These are phyloP conservation scores for Talaromyces adpressus DNA, from an alignment of 495 filamentous ascomycete species.

Conservation along the genomic window DNA sequence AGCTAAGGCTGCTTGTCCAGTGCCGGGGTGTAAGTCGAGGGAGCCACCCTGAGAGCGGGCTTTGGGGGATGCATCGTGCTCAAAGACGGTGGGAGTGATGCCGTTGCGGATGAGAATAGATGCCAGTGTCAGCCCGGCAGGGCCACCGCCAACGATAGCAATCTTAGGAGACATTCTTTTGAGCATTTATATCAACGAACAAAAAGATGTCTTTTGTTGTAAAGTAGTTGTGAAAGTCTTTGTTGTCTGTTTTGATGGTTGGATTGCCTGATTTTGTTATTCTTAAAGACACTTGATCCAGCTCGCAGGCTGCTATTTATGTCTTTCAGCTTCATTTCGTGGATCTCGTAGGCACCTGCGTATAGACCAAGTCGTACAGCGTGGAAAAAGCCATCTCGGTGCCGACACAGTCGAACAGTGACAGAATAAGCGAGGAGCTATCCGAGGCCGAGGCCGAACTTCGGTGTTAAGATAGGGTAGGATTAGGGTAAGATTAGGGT, in stretches of 20 bases:
- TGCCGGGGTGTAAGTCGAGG: constrained; percentile 46
- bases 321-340: background rate
- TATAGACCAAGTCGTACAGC: background rate
- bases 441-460: background rate
- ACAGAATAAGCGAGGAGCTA: background rate
- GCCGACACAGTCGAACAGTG: background rate
- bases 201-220: background rate
- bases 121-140: constrained; percentile 50
- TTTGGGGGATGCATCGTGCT: constrained; percentile 30
- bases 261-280: background rate
- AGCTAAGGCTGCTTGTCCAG: constrained; percentile 45
- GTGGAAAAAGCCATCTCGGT: background rate
- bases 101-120: constrained; percentile 40
- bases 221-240: background rate
- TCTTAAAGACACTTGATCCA: background rate
- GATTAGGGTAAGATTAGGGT: background rate
- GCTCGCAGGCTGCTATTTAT: background rate
- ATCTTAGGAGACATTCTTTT: background rate
- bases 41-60: constrained; percentile 41
- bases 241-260: background rate
- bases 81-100: constrained; percentile 46
- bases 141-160: constrained; percentile 53
- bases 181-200: background rate
- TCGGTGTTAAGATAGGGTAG: background rate
- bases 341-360: no score